Evolutionary conservation across 306 rosid species (phyloP).

Genomic region (Pyrus pyrifolia): DNA sequence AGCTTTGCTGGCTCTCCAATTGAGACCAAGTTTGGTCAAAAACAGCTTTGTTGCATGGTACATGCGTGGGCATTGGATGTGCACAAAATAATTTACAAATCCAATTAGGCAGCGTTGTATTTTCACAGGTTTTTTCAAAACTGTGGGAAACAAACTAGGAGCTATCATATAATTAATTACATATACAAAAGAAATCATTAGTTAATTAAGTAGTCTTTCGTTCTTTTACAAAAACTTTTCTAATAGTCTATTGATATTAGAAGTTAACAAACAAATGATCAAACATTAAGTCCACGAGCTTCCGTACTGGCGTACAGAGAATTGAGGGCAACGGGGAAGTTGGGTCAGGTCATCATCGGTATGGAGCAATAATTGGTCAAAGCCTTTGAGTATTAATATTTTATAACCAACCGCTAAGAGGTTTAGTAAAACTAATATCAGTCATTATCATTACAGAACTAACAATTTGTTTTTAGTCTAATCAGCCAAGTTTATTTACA

Average conservation of each 20-base stretch:
- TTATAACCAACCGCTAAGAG: no score
- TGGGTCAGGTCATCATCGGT: constrained; percentile 4
- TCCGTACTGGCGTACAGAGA: neutral
- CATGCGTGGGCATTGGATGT: neutral
- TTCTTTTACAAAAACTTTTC: no score
- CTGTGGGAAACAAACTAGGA: neutral
- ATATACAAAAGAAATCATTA: neutral
- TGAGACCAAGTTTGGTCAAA: neutral
- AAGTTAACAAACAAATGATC: neutral
- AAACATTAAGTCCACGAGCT: neutral
- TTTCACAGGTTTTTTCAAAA: neutral
- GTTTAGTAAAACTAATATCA: no score
- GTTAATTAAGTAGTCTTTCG: no score
- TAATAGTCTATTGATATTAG: neutral
- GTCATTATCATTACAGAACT: no score
- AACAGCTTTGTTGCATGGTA: no score
- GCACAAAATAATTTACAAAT: neutral
- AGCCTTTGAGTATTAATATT: no score
- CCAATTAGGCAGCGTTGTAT: neutral
- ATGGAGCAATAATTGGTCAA: neutral
- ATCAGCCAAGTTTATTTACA: no score
- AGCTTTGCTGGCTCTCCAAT: neutral
- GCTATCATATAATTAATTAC: neutral
- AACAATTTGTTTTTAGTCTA: no score
- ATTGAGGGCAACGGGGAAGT: neutral